Conservation (phyloP, 352 stramenopile species). For the Lagenidium giganteum region DNA sequence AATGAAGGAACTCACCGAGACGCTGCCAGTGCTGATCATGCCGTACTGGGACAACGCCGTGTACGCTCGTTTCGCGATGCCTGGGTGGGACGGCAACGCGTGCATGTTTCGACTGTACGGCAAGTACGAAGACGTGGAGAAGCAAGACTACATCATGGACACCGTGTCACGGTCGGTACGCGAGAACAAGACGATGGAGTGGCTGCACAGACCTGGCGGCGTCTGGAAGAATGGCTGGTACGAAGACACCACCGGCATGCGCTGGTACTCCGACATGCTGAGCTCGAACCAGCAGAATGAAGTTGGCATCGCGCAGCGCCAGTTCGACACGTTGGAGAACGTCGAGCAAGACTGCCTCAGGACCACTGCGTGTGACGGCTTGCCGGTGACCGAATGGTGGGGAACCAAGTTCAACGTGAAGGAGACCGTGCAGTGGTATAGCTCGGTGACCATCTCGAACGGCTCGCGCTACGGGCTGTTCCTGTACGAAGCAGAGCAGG, state of each 20-base stretch:
- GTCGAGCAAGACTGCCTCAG: slow-evolving; percentile 24
- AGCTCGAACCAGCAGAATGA: slow-evolving; percentile 17
- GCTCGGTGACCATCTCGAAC: slow-evolving; percentile 24
- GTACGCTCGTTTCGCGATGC: slow-evolving; percentile 21
- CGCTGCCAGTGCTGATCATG: slow-evolving; percentile 36
- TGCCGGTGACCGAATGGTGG: slow-evolving; percentile 7
- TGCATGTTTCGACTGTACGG: slow-evolving; percentile 36
- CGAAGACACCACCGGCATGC: slow-evolving; percentile 9
- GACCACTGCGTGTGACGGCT: slow-evolving; percentile 3
- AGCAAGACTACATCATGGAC: slow-evolving; percentile 8
- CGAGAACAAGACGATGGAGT: slow-evolving; percentile 29
- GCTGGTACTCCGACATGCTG: slow-evolving; percentile 32
- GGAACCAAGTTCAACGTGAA: slow-evolving; percentile 21
- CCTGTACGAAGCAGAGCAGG: slow-evolving; percentile 10
- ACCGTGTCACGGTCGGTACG: slow-evolving; percentile 16
- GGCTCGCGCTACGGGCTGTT: slow-evolving; percentile 32
- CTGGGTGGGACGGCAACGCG: slow-evolving; percentile 25
- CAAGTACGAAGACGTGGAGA: slow-evolving; percentile 22
- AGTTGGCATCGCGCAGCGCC: slow-evolving; percentile 17
- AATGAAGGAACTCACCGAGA: slow-evolving; percentile 20
- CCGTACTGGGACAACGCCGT: slow-evolving; percentile 34
- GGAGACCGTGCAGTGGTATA: slow-evolving; percentile 12
- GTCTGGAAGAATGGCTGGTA: slow-evolving; percentile 41
- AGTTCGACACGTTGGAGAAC: slow-evolving; percentile 30
- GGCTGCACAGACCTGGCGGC: slow-evolving; percentile 20